Evolutionary conservation across 352 stramenopile genomes (phyloP), one percentile per base, ranked within the genome.

Genomic region (Phytopythium cucurbitacearum): DNA sequence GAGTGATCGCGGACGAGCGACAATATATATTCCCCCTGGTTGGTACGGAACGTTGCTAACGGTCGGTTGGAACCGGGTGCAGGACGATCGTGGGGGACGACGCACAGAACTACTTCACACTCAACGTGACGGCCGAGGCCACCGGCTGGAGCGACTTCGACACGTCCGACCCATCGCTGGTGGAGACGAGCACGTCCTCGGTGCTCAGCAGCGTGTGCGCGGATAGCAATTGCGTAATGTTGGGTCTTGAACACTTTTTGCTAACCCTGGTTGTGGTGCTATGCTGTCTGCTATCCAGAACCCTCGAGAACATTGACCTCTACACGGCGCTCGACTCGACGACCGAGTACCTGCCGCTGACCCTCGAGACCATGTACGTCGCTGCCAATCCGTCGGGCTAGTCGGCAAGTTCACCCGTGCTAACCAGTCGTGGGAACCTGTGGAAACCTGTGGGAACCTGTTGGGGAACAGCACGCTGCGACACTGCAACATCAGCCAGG

Each of bases 271-370:
- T 8, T 60, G 11, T 66, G 43, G 49, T 49, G 35, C 32, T 44
- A 33, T 51, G 21, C 38, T 1, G 45, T 53, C 28, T 37, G 47
- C 9, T 16, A 9, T 54, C 1, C 39, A 78, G 69, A 38, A 65
- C 68, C 4, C 9, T 80, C 48, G 64, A 75, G 39, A 78, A 81
- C 47, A 63, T 81, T 39, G 56, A 81, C 35, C 16, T 81, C 46
- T 64, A 49, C 49, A 45, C 68, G 15, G 63, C 56, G 16, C 34
- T 81, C 40, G 67, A 76, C 55, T 50, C 52, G 3, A 50, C 62
- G 16, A 67, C 64, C 35, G 59, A 76, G 46, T 81, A 67, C 51
- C 71, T 80, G 35, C 71, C 71, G 6, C 56, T 81, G 3, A 71
- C 68, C 9, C 63, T 81, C 37, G 13, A 69, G 16, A 76, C 62